phyloP scores from a whole-genome alignment of 2,329 filamentous ascomycete genomes.

The Sordariomycetes sp. region DNA sequence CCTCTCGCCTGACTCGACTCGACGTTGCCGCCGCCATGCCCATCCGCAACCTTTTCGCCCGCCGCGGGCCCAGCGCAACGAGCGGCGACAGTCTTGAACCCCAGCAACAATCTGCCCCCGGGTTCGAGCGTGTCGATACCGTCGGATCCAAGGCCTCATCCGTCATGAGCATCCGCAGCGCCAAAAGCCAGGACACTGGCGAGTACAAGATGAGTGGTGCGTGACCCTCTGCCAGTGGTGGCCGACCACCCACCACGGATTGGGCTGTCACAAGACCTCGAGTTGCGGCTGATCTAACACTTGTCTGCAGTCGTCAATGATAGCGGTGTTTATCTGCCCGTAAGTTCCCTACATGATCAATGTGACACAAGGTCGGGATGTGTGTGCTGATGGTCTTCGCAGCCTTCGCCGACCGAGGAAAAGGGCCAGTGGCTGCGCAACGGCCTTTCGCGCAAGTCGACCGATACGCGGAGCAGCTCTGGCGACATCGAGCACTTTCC shows the following conservation, averaged over 20 bases:
- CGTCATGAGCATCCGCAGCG: conserved; percentile 51
- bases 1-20: too few species aligned
- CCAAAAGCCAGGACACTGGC: conserved; percentile 52
- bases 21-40: conserved; percentile 56
- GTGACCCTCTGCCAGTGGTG: too few species aligned
- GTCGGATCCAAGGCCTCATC: conserved; percentile 54
- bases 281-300: conserved; percentile 11
- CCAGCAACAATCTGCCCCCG: conserved; percentile 24
- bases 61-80: conserved; percentile 40
- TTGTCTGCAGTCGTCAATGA: conserved; percentile 74
- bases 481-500: conserved; percentile 88
- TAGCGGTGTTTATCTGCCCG: conserved; percentile 87
- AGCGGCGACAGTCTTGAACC: conserved; percentile 40
- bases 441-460: conserved; percentile 44
- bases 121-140: conserved; percentile 55
- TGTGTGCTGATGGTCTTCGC: not conserved
- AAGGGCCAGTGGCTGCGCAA: conserved; percentile 66
- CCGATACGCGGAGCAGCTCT: conserved; percentile 50
- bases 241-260: not conserved
- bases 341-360: conserved; percentile 34
- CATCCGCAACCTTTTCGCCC: conserved; percentile 64
- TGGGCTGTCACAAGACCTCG: conserved; percentile 13
- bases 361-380: not conserved
- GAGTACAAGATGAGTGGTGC: conserved; percentile 77
- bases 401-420: conserved; percentile 86